Evolutionary conservation across 2,329 filamentous ascomycete species (phyloP).

Genomic region (Fusarium tuaranense): DNA sequence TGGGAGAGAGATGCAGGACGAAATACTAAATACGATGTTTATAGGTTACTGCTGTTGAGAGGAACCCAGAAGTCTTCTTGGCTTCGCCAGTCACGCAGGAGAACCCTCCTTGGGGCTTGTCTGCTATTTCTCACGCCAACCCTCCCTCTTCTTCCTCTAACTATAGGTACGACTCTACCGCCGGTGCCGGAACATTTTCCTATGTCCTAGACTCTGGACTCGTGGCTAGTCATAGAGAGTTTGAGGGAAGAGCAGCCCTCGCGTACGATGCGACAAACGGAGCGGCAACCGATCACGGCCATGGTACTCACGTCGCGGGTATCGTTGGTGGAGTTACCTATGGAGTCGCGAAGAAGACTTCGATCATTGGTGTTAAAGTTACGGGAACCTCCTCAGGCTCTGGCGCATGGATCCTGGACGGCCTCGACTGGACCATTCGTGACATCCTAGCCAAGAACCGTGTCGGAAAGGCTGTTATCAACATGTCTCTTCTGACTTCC

Average conservation of each 20-base stretch:
- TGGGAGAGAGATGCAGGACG: no score
- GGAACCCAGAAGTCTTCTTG: background rate
- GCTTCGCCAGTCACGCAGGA: background rate
- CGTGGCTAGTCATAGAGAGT: background rate
- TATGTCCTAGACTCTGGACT: conserved; percentile 23
- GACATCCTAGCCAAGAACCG: conserved; percentile 45
- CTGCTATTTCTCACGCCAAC: background rate
- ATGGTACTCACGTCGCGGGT: conserved; percentile 23
- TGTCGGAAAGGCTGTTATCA: conserved; percentile 52
- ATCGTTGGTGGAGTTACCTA: conserved; percentile 20
- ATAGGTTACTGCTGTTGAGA: background rate
- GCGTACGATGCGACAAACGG: conserved; percentile 15
- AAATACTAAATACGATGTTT: no score
- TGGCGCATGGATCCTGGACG: conserved; percentile 39
- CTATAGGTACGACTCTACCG: conserved; percentile 18
- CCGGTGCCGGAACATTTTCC: conserved; percentile 8
- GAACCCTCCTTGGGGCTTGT: background rate
- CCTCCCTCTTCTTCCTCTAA: background rate
- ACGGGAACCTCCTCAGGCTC: background rate
- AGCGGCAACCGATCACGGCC: background rate
- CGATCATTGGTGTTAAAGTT: conserved; percentile 16
- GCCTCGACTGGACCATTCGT: conserved; percentile 48
- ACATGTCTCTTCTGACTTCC: conserved; percentile 53
- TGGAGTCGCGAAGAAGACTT: conserved; percentile 26
- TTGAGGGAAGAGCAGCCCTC: conserved; percentile 10